Conservation (phyloP, 2,329 filamentous ascomycete genomes). For the Ophiostoma triangulosporum region DNA sequence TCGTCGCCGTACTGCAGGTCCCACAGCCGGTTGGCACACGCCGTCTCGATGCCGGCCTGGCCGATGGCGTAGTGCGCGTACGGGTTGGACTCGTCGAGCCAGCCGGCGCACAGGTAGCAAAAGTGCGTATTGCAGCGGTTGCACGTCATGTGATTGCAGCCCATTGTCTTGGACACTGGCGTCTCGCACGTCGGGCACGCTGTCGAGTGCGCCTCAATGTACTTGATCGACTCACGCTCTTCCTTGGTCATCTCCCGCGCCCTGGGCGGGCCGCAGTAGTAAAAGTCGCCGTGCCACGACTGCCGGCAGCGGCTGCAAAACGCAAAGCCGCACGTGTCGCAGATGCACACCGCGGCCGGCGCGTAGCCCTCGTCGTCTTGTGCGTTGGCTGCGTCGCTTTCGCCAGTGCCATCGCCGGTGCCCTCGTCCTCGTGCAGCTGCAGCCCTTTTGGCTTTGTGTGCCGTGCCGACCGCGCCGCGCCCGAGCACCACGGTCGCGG, state of each 20-base stretch:
- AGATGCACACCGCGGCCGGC: constrained; percentile 61
- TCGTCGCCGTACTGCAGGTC: constrained; percentile 75
- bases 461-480: constrained; percentile 62
- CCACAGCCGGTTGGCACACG: constrained; percentile 80
- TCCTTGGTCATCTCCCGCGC: constrained; percentile 38
- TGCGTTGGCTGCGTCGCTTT: neutral
- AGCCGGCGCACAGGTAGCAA: constrained; percentile 87
- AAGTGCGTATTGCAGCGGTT: constrained; percentile 84
- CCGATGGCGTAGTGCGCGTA: constrained; percentile 77
- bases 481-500: constrained; percentile 87
- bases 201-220: constrained; percentile 67
- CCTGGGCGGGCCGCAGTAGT: constrained; percentile 52
- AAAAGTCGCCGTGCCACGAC: constrained; percentile 88
- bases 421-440: constrained; percentile 42
- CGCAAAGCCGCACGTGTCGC: constrained; percentile 77
- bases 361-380: neutral
- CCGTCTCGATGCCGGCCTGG: constrained; percentile 35
- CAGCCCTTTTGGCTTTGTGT: constrained; percentile 56
- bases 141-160: constrained; percentile 96
- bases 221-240: constrained; percentile 76
- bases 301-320: constrained; percentile 61
- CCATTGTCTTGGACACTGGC: constrained; percentile 77
- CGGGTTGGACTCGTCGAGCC: constrained; percentile 67
- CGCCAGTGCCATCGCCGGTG: constrained; percentile 20
- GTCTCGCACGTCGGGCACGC: constrained; percentile 79